Base-by-base conservation (phyloP, 2,329 filamentous ascomycete species). In the Fusarium pseudocircinatum region DNA sequence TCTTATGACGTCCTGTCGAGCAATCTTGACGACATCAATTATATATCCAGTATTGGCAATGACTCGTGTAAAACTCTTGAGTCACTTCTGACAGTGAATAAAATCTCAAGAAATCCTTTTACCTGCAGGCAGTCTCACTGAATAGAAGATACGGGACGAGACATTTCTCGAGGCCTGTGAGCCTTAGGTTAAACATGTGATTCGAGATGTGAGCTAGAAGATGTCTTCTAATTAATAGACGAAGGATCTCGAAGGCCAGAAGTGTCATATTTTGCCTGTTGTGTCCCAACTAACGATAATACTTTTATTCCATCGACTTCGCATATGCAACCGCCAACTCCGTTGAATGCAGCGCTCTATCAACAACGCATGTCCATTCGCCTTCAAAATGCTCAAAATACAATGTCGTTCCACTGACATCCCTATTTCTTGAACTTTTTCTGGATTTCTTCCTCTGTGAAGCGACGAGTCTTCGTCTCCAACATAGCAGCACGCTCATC, bases 401-500 rank as follows among this genome's bases (percentile, higher is more conserved):
- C 24, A 7, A 22, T 3, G 1, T 54, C 24, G 6, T 28, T 39
- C 6, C 10, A 7, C 8, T 4, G 7, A 1, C 7, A 30, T 43
- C 50, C 70, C 28, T 65, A 42, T 14, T 57, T 56, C 60, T 72
- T 70, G 34, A 73, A 78, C 67, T 78, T 78, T 14, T 61, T 67
- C 20, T 50, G 67, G 13, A 78, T 78, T 61, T 78, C 67, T 14
- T 78, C 76, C 54, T 78, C 74, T 5, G 76, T 69, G 50, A 78
- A 78, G 32, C 63, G 70, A 28, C 74, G 70, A 4, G 77, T 78
- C 16, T 75, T 72, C n/a, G 64, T 73, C 54, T 75, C 64, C 30
- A 78, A 32, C 42, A 78, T 69, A 30, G 69, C 69, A 40, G 70
- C 53, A 18, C 76, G 57, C 43, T 75, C 74, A 28, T 91, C 87